Percentiles rank a stretch among this genome's conserved stretches.
phyloP scores from a whole-genome alignment of 495 filamentous ascomycete genomes.

The Penicillium waksmanii region DNA sequence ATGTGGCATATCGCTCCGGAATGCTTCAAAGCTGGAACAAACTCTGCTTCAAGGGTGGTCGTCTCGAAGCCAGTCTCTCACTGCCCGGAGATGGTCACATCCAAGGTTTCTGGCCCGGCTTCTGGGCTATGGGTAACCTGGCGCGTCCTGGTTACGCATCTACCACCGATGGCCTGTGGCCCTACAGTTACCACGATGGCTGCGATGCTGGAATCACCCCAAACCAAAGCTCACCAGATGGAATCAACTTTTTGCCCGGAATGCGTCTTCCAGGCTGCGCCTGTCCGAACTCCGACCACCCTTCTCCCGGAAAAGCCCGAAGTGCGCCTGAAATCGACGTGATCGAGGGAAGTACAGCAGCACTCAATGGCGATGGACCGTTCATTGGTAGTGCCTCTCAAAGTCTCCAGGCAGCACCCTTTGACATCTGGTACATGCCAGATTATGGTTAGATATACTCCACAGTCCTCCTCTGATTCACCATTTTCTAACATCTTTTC shows the following conservation, averaged over 20 bases:
- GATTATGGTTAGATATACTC: slow-evolving; percentile 55
- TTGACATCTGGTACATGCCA: slow-evolving; percentile 78
- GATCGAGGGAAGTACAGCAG: slow-evolving; percentile 67
- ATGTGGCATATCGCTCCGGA: slow-evolving; percentile 72
- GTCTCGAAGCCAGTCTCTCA: slow-evolving; percentile 77
- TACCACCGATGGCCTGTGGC: slow-evolving; percentile 77
- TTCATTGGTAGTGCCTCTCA: slow-evolving; percentile 69
- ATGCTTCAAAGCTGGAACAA: slow-evolving; percentile 87
- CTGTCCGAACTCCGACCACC: slow-evolving; percentile 68
- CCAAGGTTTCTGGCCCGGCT: slow-evolving; percentile 78
- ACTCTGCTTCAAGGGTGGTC: slow-evolving; percentile 75
- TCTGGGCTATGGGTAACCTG: slow-evolving; percentile 81
- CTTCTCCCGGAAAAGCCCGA: slow-evolving; percentile 68
- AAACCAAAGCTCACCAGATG: slow-evolving; percentile 73
- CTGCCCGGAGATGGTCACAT: slow-evolving; percentile 71
- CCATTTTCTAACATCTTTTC: neutral
- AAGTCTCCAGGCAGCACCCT: slow-evolving; percentile 73
- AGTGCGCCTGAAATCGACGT: slow-evolving; percentile 79
- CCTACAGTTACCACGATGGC: slow-evolving; percentile 73
- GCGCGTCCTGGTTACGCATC: slow-evolving; percentile 71
- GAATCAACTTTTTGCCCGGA: slow-evolving; percentile 69
- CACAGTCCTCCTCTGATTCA: neutral
- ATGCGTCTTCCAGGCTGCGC: slow-evolving; percentile 76
- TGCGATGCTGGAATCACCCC: slow-evolving; percentile 78
- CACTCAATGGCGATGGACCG: slow-evolving; percentile 50